Evolutionary conservation across 2,329 filamentous ascomycete genomes (phyloP).

Genomic region (Rhytidhysteron rufulum): DNA sequence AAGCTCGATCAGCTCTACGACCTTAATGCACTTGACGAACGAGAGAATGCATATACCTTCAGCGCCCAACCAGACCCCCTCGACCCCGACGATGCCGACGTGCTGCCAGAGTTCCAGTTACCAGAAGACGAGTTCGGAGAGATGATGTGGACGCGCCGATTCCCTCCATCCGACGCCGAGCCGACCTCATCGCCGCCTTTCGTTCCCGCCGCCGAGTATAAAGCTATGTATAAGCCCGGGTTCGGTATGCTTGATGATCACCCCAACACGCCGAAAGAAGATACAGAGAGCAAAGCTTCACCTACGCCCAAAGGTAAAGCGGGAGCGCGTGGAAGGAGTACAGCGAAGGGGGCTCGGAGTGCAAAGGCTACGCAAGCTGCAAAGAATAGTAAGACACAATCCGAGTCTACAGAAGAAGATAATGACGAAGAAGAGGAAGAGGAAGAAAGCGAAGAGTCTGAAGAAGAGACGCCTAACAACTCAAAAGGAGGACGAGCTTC

Average conservation of each 20-base stretch:
- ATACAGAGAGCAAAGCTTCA: slow-evolving; percentile 18
- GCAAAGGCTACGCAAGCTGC: slow-evolving; percentile 18
- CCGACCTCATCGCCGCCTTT: slow-evolving; percentile 26
- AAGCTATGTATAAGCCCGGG: slow-evolving; percentile 26
- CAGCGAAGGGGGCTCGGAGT: slow-evolving; percentile 18
- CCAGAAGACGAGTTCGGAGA: slow-evolving; percentile 42
- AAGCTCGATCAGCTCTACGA: slow-evolving; percentile 84
- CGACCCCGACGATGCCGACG: slow-evolving; percentile 31
- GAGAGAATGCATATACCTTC: slow-evolving; percentile 60
- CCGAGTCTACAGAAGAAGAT: slow-evolving; percentile 25
- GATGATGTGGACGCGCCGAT: slow-evolving; percentile 41
- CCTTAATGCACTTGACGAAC: slow-evolving; percentile 78
- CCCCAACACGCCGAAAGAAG: slow-evolving; percentile 17
- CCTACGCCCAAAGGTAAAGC: slow-evolving; percentile 25
- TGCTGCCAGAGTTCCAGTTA: slow-evolving; percentile 38
- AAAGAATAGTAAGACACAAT: slow-evolving; percentile 28
- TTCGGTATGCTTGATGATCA: slow-evolving; percentile 30
- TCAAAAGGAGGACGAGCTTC: slow-evolving; percentile 1
- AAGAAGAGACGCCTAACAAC: slow-evolving; percentile 26
- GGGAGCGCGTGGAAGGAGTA: slow-evolving; percentile 19
- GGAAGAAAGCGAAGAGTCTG: slow-evolving; percentile 27
- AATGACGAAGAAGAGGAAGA: slow-evolving; percentile 39
- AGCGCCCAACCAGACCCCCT: slow-evolving; percentile 54
- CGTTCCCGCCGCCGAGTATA: slow-evolving; percentile 29
- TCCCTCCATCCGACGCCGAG: slow-evolving; percentile 23